Conservation (phyloP, 306 rosid species). For the Prunus persica region Prunus_persica_NCBIv2 NC_034010.1:18190501-18191000, state of each 20-base stretch:
- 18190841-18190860: constrained; percentile 34
- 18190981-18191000: neutral
- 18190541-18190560: too few relatives aligned
- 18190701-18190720: too few relatives aligned
- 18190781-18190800: constrained; percentile 46
- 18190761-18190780: constrained; percentile 32
- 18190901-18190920: neutral
- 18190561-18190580: too few relatives aligned
- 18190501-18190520: too few relatives aligned
- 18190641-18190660: too few relatives aligned
- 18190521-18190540: too few relatives aligned
- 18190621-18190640: too few relatives aligned
- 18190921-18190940: neutral
- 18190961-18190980: neutral
- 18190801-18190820: constrained; percentile 52
- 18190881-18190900: constrained; percentile 7
- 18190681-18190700: too few relatives aligned
- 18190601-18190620: too few relatives aligned
- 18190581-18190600: too few relatives aligned
- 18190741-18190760: constrained; percentile 39
- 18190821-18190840: constrained; percentile 1
- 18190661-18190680: too few relatives aligned
- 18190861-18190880: constrained; percentile 22
- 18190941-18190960: neutral
- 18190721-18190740: neutral